Conservation (phyloP, 805 yeast species). For the Pichia gijzeniarum region DNA sequence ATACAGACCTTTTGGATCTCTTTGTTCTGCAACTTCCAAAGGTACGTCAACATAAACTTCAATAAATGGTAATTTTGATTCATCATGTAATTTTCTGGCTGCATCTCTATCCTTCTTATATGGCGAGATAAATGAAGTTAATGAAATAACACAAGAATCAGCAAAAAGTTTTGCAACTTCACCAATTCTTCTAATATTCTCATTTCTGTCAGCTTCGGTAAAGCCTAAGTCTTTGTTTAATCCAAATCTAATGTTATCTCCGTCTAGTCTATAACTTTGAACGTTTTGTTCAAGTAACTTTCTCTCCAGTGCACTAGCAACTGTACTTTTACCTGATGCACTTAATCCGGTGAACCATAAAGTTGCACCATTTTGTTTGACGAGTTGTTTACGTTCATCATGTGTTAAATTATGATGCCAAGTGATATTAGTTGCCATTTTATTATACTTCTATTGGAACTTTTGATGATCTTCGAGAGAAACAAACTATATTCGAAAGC, state of each 20-base stretch:
- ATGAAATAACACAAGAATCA: constrained; percentile 81
- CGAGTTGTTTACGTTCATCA: constrained; percentile 64
- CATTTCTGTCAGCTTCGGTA: constrained; percentile 85
- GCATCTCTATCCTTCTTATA: constrained; percentile 76
- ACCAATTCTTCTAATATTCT: constrained; percentile 89
- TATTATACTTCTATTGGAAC: not conserved
- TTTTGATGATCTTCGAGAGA: too few relatives aligned
- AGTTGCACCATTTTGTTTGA: constrained; percentile 82
- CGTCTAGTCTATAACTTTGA: constrained; percentile 84
- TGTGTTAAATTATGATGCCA: constrained; percentile 92
- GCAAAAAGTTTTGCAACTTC: constrained; percentile 93
- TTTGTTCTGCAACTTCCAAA: constrained; percentile 86
- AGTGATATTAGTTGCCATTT: constrained; percentile 92
- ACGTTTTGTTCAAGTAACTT: constrained; percentile 61
- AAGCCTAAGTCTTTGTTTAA: constrained; percentile 93
- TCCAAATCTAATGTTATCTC: constrained; percentile 92
- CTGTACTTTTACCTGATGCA: constrained; percentile 90
- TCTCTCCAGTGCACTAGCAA: constrained; percentile 92
- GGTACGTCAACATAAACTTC: constrained; percentile 95
- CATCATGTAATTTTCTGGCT: constrained; percentile 80
- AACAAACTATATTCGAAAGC: too few relatives aligned
- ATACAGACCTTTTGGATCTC: constrained; percentile 96
- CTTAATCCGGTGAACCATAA: constrained; percentile 94
- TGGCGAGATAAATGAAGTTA: constrained; percentile 92
- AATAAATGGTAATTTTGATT: constrained; percentile 70